phyloP scores from a whole-genome alignment of 1,284 basidiomycete genomes.

The Cutaneotrichosporon daszewskae region DNA sequence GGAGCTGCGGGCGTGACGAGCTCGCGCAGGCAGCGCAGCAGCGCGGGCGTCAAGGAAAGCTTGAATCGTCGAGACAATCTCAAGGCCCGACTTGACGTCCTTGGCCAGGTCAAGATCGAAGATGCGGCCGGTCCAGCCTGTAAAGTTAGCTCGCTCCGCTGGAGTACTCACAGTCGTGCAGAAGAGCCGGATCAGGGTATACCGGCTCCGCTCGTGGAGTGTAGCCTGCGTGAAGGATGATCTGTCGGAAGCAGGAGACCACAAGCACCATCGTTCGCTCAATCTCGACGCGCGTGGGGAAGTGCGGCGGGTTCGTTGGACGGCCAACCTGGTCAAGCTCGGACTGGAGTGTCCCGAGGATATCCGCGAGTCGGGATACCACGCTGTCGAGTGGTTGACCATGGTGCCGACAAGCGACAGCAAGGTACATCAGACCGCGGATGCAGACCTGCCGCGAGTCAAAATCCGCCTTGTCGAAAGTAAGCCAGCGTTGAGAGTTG shows the following conservation, averaged over 20 bases:
- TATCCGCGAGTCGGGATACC: conserved; percentile 63
- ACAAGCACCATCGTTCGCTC: conserved; percentile 52
- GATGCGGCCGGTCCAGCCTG: conserved; percentile 61
- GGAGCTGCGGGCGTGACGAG: conserved; percentile 42
- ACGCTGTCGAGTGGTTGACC: conserved; percentile 56
- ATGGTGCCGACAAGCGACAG: conserved; percentile 62
- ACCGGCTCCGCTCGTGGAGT: conserved; percentile 19
- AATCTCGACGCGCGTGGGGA: conserved; percentile 33
- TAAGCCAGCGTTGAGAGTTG: conserved; percentile 39
- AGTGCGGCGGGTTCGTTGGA: conserved; percentile 14
- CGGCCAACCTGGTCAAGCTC: conserved; percentile 50
- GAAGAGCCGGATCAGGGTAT: conserved; percentile 64
- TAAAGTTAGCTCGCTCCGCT: conserved; percentile 1
- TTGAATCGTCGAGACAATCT: conserved; percentile 59
- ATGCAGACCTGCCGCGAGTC: conserved; percentile 68
- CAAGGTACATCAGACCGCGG: conserved; percentile 70
- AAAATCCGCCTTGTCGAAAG: conserved; percentile 62
- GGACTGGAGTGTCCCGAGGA: conserved; percentile 57
- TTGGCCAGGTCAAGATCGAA: conserved; percentile 54
- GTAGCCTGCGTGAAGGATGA: conserved; percentile 47
- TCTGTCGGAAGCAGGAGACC: conserved; percentile 58
- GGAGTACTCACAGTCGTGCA: conserved; percentile 56
- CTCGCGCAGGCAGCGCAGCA: conserved; percentile 52
- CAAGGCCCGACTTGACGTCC: conserved; percentile 54
- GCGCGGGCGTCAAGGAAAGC: conserved; percentile 61